phyloP scores from a whole-genome alignment of 2,329 filamentous ascomycete genomes.

The Trichoderma citrinoviride region DNA sequence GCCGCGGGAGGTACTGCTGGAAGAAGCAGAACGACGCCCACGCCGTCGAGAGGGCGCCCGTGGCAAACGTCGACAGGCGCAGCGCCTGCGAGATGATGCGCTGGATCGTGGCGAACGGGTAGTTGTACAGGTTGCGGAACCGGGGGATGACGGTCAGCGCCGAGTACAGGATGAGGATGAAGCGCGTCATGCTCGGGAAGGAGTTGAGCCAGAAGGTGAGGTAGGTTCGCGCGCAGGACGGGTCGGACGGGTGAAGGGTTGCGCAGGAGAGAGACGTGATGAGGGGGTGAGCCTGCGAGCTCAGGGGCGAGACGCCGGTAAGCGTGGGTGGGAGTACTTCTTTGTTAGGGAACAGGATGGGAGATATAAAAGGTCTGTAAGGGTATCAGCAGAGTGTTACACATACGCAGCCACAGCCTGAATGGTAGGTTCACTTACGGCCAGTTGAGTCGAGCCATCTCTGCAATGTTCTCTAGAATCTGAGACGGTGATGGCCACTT shows the following conservation, averaged over 20 bases:
- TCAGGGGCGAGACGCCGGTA: slow-evolving; percentile 70
- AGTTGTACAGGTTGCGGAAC: slow-evolving; percentile 65
- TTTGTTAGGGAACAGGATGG: slow-evolving; percentile 77
- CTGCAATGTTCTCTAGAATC: slow-evolving; percentile 75
- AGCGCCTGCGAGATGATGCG: slow-evolving; percentile 66
- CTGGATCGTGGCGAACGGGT: slow-evolving; percentile 66
- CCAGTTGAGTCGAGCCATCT: slow-evolving; percentile 80
- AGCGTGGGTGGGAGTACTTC: slow-evolving; percentile 65
- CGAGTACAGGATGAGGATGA: slow-evolving; percentile 73
- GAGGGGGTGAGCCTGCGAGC: slow-evolving; percentile 79
- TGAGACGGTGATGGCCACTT: slow-evolving; percentile 74
- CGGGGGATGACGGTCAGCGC: slow-evolving; percentile 64
- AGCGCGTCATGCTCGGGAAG: slow-evolving; percentile 73
- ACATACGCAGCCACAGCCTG: not conserved
- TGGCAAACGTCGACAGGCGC: slow-evolving; percentile 69
- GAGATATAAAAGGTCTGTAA: slow-evolving; percentile 70
- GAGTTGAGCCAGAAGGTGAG: slow-evolving; percentile 82
- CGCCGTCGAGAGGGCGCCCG: slow-evolving; percentile 77
- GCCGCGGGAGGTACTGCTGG: slow-evolving; percentile 72
- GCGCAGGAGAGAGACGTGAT: slow-evolving; percentile 86
- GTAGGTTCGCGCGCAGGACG: slow-evolving; percentile 84
- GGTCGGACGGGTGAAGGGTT: slow-evolving; percentile 80
- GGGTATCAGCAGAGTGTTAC: not conserved
- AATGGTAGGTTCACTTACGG: slow-evolving; percentile 61
- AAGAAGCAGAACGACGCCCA: slow-evolving; percentile 93